phyloP scores from a whole-genome alignment of 2,329 filamentous ascomycete genomes.

The Sclerotiophoma versabilis region DNA sequence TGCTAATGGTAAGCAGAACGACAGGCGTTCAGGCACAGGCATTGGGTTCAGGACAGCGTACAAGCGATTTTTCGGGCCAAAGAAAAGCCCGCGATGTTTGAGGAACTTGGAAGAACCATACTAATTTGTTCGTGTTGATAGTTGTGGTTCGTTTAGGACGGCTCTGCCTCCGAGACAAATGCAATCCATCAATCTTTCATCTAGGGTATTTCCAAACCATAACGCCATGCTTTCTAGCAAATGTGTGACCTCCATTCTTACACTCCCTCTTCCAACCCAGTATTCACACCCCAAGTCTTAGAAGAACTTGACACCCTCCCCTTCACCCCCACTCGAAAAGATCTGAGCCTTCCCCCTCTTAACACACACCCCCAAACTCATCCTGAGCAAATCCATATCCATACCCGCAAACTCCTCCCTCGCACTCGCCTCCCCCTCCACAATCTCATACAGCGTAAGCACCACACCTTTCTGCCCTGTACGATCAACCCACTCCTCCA shows the following conservation, averaged over 20 bases:
- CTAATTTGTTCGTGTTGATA: constrained; percentile 10
- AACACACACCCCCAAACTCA: constrained; percentile 79
- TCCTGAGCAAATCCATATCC: constrained; percentile 80
- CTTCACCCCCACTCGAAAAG: constrained; percentile 77
- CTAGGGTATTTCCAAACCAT: constrained; percentile 12
- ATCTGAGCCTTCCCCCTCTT: constrained; percentile 92
- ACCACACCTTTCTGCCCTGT: constrained; percentile 90
- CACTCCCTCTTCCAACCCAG: background rate
- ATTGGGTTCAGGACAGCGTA: constrained; percentile 22
- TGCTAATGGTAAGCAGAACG: constrained; percentile 21
- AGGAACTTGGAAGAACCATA: background rate
- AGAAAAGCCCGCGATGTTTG: constrained; percentile 1
- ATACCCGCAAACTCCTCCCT: constrained; percentile 82
- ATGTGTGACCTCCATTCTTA: background rate
- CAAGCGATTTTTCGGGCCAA: constrained; percentile 17
- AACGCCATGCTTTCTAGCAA: constrained; percentile 10
- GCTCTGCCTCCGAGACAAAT: background rate
- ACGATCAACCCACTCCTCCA: constrained; percentile 82
- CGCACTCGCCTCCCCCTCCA: constrained; percentile 80
- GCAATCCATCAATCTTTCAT: background rate
- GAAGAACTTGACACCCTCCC: constrained; percentile 89
- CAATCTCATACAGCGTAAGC: constrained; percentile 89
- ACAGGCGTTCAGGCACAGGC: constrained; percentile 25
- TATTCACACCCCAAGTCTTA: constrained; percentile 50
- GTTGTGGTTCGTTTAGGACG: background rate